Base-by-base conservation (phyloP, 192 early-diverging fungal genomes). In the Backusella parvicylindrica region DNA sequence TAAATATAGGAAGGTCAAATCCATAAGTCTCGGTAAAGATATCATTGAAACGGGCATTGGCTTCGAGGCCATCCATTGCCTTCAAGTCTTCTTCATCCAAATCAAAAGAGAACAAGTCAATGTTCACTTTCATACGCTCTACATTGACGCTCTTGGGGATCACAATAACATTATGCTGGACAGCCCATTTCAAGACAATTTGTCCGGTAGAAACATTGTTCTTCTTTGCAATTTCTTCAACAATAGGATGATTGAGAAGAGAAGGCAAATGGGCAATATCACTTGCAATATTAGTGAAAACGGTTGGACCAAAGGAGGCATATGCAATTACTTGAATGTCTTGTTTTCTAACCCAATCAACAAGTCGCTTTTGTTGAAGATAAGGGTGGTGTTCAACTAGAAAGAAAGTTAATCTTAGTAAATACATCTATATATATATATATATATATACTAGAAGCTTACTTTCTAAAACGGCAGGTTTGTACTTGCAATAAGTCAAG, bases 301-400 rank as follows among this genome's bases (percentile, higher is more conserved):
- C 84, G 2, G 77, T 60, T 23, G 84, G 78, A 16, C 90, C 89
- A 73, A 94, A 85, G 41, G 90, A 89, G 35, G 89, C 88, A 82
- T 95, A 95, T 9, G 89, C 93, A 13, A 89, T 89, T 65, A 93
- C 73, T 18, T 84, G 81, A 50, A 95, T 86, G 43, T 79, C 83
- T 65, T 94, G 72, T 47, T 76, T 73, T 50, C 86, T 65, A 13
- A 77, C 84, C 49, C 84, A 94, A n/a, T 88, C 85, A 68, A 94
- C 70, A 7, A 94, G 81, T 6, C 76, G 83, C 13, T 73, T 78
- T 68, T 94, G 91, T 32, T 88, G 89, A 30, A 92, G 84, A 78
- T 90, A 93, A 23, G 91, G 91, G 75, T 91, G 90, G n/a, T 88
- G 71, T 78, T 95, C 93, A 37, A 94, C 79, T 75, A 68, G 15